phyloP scores from a whole-genome alignment of 1,284 basidiomycete species.

The Moniliella sp. region DNA sequence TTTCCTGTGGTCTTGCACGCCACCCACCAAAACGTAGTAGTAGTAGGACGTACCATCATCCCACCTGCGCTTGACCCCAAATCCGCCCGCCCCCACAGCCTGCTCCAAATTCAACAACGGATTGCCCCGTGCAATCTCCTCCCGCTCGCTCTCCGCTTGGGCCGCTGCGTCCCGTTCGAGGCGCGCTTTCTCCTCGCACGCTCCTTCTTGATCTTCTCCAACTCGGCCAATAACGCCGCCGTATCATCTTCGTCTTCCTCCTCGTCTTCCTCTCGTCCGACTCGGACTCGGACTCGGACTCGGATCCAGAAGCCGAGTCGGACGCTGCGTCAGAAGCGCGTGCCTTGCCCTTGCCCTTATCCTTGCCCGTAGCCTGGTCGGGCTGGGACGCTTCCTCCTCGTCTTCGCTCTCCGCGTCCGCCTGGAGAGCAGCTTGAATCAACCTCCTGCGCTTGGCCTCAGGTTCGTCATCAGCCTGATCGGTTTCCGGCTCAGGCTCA shows the following conservation, averaged over 20 bases:
- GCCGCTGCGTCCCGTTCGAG: slow-evolving; percentile 2
- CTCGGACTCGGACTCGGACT: slow-evolving; percentile 1
- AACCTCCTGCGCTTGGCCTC: slow-evolving; percentile 4
- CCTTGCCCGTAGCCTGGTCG: too few species aligned
- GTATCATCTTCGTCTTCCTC: slow-evolving; percentile 18
- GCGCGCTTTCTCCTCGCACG: slow-evolving; percentile 13
- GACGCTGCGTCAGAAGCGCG: background rate
- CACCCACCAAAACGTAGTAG: too few species aligned
- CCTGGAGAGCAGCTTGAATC: slow-evolving; percentile 3
- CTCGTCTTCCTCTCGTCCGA: slow-evolving; percentile 3
- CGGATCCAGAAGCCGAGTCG: background rate
- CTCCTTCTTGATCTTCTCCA: slow-evolving; percentile 26
- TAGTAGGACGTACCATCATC: too few species aligned
- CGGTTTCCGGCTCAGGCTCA: slow-evolving; percentile 2
- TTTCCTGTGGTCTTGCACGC: too few species aligned
- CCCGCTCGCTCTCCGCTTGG: slow-evolving; percentile 5
- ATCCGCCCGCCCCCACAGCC: slow-evolving; percentile 1
- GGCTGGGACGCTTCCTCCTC: slow-evolving; percentile 4
- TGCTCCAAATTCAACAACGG: slow-evolving; percentile 24
- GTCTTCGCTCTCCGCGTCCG: slow-evolving; percentile 4
- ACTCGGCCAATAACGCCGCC: slow-evolving; percentile 15
- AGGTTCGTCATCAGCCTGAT: slow-evolving; percentile 4
- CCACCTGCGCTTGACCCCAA: slow-evolving; percentile 20
- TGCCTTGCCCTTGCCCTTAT: background rate
- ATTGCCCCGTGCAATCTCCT: slow-evolving; percentile 27